phyloP scores from a whole-genome alignment of 495 filamentous ascomycete genomes.

The Hypoxylon perforatum region DNA sequence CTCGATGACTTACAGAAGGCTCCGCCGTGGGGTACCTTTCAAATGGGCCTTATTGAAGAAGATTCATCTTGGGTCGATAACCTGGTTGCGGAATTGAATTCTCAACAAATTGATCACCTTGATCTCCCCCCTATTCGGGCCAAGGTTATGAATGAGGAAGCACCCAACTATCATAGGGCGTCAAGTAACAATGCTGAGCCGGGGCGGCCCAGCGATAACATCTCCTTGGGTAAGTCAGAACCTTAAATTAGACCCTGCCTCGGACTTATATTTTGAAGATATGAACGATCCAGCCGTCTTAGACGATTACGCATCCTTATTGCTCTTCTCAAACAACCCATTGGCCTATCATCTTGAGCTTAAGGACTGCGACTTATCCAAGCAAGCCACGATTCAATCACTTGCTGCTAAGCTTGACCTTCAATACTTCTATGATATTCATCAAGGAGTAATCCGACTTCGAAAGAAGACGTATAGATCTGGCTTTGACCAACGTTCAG shows the following conservation, averaged over 20 bases:
- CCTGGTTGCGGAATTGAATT: not conserved
- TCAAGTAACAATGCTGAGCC: conserved; percentile 4
- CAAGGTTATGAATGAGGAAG: conserved; percentile 1
- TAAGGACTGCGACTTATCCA: conserved; percentile 13
- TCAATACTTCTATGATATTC: conserved; percentile 25
- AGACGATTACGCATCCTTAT: conserved; percentile 19
- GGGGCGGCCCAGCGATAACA: not conserved
- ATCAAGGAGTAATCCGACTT: conserved; percentile 13
- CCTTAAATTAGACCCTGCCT: not conserved
- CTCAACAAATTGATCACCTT: conserved; percentile 11
- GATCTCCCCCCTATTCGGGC: not conserved
- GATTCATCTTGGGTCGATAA: conserved; percentile 4
- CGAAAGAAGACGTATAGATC: conserved; percentile 19
- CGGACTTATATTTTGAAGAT: conserved; percentile 24
- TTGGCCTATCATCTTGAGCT: conserved; percentile 25
- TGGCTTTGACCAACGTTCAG: not conserved
- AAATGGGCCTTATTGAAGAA: conserved; percentile 32
- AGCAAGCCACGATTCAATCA: conserved; percentile 18
- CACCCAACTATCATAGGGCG: not conserved
- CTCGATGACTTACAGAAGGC: conserved; percentile 14
- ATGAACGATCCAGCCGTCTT: conserved; percentile 30
- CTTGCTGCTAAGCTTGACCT: conserved; percentile 30
- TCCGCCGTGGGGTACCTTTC: conserved; percentile 20
- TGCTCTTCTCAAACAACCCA: conserved; percentile 33
- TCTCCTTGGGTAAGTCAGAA: conserved; percentile 34